Percentiles rank a stretch among this genome's conserved stretches.
These are phyloP conservation scores for Agaricus subrufescens DNA, from an alignment of 768 basidiomycete species.

Conservation along the genomic window DNA sequence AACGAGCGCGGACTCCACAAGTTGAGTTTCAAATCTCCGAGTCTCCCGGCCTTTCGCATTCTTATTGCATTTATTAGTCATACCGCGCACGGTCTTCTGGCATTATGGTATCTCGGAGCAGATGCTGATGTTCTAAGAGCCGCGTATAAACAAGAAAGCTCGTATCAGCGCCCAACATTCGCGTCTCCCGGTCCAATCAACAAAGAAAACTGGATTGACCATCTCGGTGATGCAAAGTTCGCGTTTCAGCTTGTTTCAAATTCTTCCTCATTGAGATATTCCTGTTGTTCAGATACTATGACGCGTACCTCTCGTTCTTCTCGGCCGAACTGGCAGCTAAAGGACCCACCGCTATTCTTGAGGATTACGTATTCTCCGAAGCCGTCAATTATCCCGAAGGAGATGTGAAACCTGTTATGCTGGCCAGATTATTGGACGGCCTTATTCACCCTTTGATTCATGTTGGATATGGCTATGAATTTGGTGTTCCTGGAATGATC, in stretches of 20 bases:
- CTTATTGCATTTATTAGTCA: slow-evolving; percentile 34
- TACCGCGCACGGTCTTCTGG: slow-evolving; percentile 50
- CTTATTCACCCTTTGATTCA: slow-evolving; percentile 66
- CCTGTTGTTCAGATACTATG: slow-evolving; percentile 44
- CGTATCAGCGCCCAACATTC: slow-evolving; percentile 31
- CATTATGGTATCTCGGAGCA: slow-evolving; percentile 60
- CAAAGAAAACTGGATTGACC: slow-evolving; percentile 43
- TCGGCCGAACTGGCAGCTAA: slow-evolving; percentile 34
- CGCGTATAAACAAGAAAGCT: slow-evolving; percentile 31
- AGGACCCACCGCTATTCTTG: slow-evolving; percentile 39
- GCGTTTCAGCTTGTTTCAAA: not conserved
- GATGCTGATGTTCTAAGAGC: slow-evolving; percentile 30
- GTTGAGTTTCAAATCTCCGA: slow-evolving; percentile 16
- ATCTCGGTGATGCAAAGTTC: slow-evolving; percentile 54
- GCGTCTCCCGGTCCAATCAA: slow-evolving; percentile 43
- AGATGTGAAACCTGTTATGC: slow-evolving; percentile 29
- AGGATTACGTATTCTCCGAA: slow-evolving; percentile 56
- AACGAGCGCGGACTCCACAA: slow-evolving; percentile 35
- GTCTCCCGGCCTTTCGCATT: slow-evolving; percentile 20
- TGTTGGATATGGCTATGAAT: slow-evolving; percentile 60
- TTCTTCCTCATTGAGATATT: too few species aligned
- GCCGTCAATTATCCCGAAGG: slow-evolving; percentile 39
- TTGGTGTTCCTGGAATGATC: slow-evolving; percentile 49
- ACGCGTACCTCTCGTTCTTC: slow-evolving; percentile 56
- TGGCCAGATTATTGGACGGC: slow-evolving; percentile 51